Evolutionary conservation across 441 rosid genomes (phyloP), one percentile per base, ranked within the genome.

Genomic region (Croton laevigatus): DNA sequence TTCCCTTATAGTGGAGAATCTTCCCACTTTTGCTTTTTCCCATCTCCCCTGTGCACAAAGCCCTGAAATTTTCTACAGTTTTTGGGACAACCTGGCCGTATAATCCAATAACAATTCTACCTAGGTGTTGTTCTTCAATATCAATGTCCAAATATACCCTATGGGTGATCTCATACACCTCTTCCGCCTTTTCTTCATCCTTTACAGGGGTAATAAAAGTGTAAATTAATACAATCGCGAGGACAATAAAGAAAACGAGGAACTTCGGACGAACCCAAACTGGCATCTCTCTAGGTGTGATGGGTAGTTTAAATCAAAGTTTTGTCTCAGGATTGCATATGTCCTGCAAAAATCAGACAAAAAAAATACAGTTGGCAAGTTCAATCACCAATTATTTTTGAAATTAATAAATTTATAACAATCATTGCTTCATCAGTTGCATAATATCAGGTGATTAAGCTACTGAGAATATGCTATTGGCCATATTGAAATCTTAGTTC

Each of bases 21-120:
- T 89, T 94, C 53, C 94, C 93, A 38, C 59, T 82, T 7, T 76
- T 74, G 59, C 85, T 77, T 71, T 84, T 88, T 44, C 91, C 93
- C 40, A 83, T 94, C 73, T 88, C 83, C 62, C 98, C 97, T 94
- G 76, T 32, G 76, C 32, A 27, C 32, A 27, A 27, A 27, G 32
- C 32, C 32, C 32, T 27, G 32, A 27, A 27, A 27, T 27, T 27
- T 27, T 27, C 32, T 27, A 85, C 97, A 70, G 96, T 94, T 86
- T 84, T 92, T 27, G 99, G 97, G 64, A 88, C 97, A 80, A 80
- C 88, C 76, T 77, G 70, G 58, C 98, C 98, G 78, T 94, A 94
- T 75, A 92, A 81, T 76, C 98, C 98, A 81, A 91, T 84, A 75
- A 94, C 85, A 22, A 94, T 94, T 81, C 98, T 90, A 78, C 98